Evolutionary conservation across 2,329 filamentous ascomycete genomes (phyloP).

Genomic region (Byssothecium circinans): DNA sequence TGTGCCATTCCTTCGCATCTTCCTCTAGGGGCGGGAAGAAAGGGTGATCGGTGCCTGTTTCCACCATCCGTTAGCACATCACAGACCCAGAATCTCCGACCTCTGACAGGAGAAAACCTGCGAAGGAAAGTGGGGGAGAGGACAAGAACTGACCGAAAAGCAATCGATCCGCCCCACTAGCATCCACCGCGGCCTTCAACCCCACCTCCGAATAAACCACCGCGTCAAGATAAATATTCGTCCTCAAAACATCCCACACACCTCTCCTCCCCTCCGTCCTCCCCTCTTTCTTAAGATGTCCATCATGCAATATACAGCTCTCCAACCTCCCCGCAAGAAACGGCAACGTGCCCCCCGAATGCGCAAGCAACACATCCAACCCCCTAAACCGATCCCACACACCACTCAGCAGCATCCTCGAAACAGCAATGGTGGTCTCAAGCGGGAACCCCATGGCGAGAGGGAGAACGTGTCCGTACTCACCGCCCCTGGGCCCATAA

Average conservation of each 20-base stretch:
- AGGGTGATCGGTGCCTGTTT: slow-evolving; percentile 70
- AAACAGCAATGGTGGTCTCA: slow-evolving; percentile 88
- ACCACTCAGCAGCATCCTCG: slow-evolving; percentile 82
- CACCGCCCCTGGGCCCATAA: slow-evolving; percentile 72
- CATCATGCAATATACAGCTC: slow-evolving; percentile 83
- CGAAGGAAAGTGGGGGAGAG: background rate
- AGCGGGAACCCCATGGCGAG: slow-evolving; percentile 86
- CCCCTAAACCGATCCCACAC: slow-evolving; percentile 76
- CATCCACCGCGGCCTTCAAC: slow-evolving; percentile 69
- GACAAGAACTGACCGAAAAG: slow-evolving; percentile 64
- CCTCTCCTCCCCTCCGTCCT: slow-evolving; percentile 59
- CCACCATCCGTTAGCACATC: background rate
- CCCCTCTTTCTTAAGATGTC: slow-evolving; percentile 67
- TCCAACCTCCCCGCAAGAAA: slow-evolving; percentile 88
- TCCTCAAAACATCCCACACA: slow-evolving; percentile 66
- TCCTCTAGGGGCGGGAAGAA: slow-evolving; percentile 76
- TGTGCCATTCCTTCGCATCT: slow-evolving; percentile 69
- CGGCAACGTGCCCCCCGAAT: slow-evolving; percentile 84
- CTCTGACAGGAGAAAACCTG: too few species aligned
- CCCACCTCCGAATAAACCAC: slow-evolving; percentile 80
- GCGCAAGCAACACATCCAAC: slow-evolving; percentile 76
- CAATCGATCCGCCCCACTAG: slow-evolving; percentile 67
- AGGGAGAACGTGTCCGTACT: slow-evolving; percentile 85
- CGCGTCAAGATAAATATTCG: slow-evolving; percentile 85
- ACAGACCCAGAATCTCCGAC: too few species aligned